These are phyloP conservation scores for Exophiala viscosa DNA, from an alignment of 2,329 filamentous ascomycete genomes.

Conservation along the genomic window DNA sequence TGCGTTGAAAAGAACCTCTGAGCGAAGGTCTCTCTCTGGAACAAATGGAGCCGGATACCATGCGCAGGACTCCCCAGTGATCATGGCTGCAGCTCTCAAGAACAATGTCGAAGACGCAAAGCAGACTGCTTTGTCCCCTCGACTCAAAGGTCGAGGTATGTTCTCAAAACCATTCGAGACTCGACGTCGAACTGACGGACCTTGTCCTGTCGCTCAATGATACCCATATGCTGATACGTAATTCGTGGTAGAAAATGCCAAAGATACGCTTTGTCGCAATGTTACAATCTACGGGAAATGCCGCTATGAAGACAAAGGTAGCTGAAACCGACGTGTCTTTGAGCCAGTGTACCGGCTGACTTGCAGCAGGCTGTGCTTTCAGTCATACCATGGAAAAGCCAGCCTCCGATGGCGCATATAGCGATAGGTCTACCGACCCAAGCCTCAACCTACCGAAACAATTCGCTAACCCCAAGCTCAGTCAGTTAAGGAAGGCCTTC, in stretches of 20 bases:
- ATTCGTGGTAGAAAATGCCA: slow-evolving; percentile 60
- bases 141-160: slow-evolving; percentile 48
- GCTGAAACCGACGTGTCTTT: slow-evolving; percentile 3
- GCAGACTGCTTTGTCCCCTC: slow-evolving; percentile 44
- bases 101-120: slow-evolving; percentile 44
- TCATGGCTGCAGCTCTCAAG: slow-evolving; percentile 43
- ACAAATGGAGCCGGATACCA: slow-evolving; percentile 22
- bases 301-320: slow-evolving; percentile 81
- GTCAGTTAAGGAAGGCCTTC: slow-evolving; percentile 47
- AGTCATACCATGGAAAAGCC: slow-evolving; percentile 59
- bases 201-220: not conserved
- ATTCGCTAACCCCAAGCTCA: slow-evolving; percentile 1
- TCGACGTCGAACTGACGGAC: not conserved
- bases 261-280: slow-evolving; percentile 88
- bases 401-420: slow-evolving; percentile 37
- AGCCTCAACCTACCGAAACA: not conserved
- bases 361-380: slow-evolving; percentile 66
- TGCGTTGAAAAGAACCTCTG: slow-evolving; percentile 3
- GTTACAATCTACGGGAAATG: slow-evolving; percentile 91
- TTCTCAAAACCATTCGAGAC: slow-evolving; percentile 2
- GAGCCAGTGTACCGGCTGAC: slow-evolving; percentile 11
- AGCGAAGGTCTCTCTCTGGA: slow-evolving; percentile 2
- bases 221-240: slow-evolving; percentile 4
- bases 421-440: slow-evolving; percentile 28
- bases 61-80: slow-evolving; percentile 15